Evolutionary conservation across 805 yeast species (phyloP).

Genomic region (Kodamaea kaohsiungensis): DNA sequence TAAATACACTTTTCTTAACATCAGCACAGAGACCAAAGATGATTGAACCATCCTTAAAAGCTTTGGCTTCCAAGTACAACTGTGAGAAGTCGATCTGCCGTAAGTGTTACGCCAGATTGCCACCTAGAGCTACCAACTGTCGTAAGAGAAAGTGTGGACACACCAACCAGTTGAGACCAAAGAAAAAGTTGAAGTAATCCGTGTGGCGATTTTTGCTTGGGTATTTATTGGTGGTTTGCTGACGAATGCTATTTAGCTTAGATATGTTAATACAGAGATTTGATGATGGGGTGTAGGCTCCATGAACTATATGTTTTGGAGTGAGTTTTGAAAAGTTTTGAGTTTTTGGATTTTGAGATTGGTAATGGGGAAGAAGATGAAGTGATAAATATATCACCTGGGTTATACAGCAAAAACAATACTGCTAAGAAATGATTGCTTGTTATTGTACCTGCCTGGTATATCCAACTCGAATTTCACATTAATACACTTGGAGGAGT

Average conservation of each 20-base stretch:
- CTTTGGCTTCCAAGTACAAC: conserved; percentile 99
- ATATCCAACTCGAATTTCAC: no score
- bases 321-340: no score
- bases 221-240: background rate
- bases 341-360: no score
- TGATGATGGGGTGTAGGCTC: conserved; percentile 6
- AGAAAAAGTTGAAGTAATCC: conserved; percentile 96
- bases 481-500: no score
- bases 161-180: conserved; percentile 99
- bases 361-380: no score
- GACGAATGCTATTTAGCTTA: conserved; percentile 8
- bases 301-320: no score
- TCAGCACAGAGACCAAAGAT: conserved; percentile 38
- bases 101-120: conserved; percentile 99
- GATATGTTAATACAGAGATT: conserved; percentile 10
- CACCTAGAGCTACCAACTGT: conserved; percentile 99
- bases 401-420: no score
- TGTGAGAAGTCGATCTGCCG: conserved; percentile 99
- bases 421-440: no score
- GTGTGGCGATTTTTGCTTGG: conserved; percentile 8
- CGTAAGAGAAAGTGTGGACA: conserved; percentile 99
- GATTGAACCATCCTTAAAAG: conserved; percentile 99
- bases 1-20: conserved; percentile 5
- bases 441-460: no score
- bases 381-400: no score